Conservation (phyloP, 1,284 basidiomycete species). For the Cutaneotrichosporon mucoides region DNA sequence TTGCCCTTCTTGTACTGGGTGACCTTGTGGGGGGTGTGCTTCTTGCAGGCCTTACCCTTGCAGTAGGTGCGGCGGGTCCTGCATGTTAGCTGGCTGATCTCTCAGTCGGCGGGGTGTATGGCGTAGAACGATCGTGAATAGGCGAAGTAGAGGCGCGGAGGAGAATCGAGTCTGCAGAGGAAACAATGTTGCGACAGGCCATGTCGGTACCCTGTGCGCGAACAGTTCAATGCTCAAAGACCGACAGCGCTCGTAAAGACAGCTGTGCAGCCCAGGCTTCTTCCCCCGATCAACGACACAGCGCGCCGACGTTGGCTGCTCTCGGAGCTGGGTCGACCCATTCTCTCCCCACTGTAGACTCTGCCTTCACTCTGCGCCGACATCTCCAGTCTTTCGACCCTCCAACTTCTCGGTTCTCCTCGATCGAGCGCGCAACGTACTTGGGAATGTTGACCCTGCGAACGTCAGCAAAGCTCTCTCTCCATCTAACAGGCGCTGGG, state of each 20-base stretch:
- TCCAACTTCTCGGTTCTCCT: not conserved
- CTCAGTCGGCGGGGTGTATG: not conserved
- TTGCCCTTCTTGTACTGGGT: constrained; percentile 99
- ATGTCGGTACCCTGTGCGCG: no score
- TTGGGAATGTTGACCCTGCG: constrained; percentile 14
- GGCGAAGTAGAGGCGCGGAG: not conserved
- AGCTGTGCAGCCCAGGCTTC: no score
- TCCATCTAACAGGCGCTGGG: not conserved
- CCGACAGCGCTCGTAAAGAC: no score
- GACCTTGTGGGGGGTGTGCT: constrained; percentile 97
- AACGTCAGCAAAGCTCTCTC: not conserved
- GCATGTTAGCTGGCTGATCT: constrained; percentile 8
- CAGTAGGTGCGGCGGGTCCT: constrained; percentile 60
- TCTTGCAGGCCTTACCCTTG: constrained; percentile 98
- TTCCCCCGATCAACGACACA: no score
- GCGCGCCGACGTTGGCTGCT: no score
- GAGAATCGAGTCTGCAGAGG: not conserved
- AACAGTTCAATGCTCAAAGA: no score
- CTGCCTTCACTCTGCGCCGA: no score
- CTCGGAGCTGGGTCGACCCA: no score
- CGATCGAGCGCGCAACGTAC: constrained; percentile 6
- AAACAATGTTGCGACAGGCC: no score
- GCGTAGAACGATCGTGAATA: no score
- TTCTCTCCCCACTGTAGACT: no score
- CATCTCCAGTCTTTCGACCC: not conserved